Base-by-base conservation (phyloP, 768 basidiomycete genomes). In the Phlegmacium glaucopus region DNA sequence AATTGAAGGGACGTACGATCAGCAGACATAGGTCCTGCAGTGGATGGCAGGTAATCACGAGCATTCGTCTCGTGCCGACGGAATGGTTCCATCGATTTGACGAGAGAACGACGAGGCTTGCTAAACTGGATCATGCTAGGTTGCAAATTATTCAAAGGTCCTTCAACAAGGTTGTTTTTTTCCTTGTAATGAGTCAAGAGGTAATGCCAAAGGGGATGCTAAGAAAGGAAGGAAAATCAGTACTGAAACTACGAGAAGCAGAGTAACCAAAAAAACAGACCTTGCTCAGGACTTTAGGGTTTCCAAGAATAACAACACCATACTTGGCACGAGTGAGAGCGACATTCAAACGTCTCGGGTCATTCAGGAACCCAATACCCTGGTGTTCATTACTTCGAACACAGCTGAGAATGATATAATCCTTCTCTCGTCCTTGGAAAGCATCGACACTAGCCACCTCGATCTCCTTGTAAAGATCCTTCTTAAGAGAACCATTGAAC, bases 71-170 rank as follows among this genome's bases (percentile, higher is more conserved):
- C 94, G 61, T 95, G 91, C 42, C 94, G 82, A 48, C 90, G 86
- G 79, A 90, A 94, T 48, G 88, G 90, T 54, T 95, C 91, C 83
- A 93, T 87, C 12, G 90, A 87, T 66, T 94, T 94, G 55, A 77
- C 80, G 32, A 94, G 79, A 4, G 92, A 80, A 45, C 93, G 86
- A 48, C 93, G 83, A 27, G 96, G 96, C 70, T 96, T 94, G 78
- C 91, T 94, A 75, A 99, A 97, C 64, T 98, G 96, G 50, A 99
- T 99, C 94, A 99, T 95, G 69, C 93, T 95, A 6, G 92, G 77
- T 64, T 98, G 96, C 29, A 99, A 73, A 69, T 99, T 98, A 68
- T 82, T 97, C 39, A 99, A 75, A 2, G 96, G 92, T 1, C 96
- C 96, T 63, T 99, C 96, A 25, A 99, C 96, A 44, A 99, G 83